Evolutionary conservation across 768 basidiomycete genomes (phyloP).

Genomic region (Daedalea quercina): DNA sequence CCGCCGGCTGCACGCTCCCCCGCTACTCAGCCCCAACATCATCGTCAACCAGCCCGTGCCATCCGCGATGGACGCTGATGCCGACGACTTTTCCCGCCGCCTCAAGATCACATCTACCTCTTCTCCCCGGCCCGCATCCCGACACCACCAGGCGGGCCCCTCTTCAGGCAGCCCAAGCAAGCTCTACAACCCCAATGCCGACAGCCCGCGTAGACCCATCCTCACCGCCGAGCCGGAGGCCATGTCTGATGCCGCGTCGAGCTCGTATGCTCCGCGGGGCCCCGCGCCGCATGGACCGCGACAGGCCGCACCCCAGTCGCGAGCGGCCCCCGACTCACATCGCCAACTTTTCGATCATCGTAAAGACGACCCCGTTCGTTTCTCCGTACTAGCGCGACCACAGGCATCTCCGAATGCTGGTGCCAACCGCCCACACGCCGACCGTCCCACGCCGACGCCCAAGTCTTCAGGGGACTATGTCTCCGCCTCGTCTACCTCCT

Average conservation of each 20-base stretch:
- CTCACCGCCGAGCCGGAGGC: slow-evolving; percentile 58
- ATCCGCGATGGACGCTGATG: slow-evolving; percentile 35
- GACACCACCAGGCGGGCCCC: slow-evolving; percentile 12
- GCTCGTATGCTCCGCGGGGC: slow-evolving; percentile 38
- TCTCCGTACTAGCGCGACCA: slow-evolving; percentile 58
- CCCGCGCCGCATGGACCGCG: slow-evolving; percentile 24
- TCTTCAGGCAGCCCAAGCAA: slow-evolving; percentile 31
- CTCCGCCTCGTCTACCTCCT: slow-evolving; percentile 70
- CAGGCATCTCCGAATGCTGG: slow-evolving; percentile 17
- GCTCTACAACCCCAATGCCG: slow-evolving; percentile 69
- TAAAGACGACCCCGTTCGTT: slow-evolving; percentile 87
- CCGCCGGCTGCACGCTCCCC: slow-evolving; percentile 16
- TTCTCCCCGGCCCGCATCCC: slow-evolving; percentile 32
- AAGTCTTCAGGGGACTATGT: slow-evolving; percentile 65
- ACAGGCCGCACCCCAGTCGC: slow-evolving; percentile 24
- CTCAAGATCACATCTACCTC: slow-evolving; percentile 54
- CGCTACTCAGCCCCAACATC: slow-evolving; percentile 17
- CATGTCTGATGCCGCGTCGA: slow-evolving; percentile 51
- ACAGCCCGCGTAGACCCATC: slow-evolving; percentile 50
- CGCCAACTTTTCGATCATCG: slow-evolving; percentile 82
- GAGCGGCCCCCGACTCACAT: slow-evolving; percentile 27
- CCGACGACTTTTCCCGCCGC: slow-evolving; percentile 68
- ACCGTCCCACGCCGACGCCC: slow-evolving; percentile 43
- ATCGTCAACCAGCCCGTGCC: slow-evolving; percentile 38
- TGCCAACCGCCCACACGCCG: slow-evolving; percentile 4